Conservation (phyloP, 192 early-diverging fungal species). For the Coemansia sp. region DNA sequence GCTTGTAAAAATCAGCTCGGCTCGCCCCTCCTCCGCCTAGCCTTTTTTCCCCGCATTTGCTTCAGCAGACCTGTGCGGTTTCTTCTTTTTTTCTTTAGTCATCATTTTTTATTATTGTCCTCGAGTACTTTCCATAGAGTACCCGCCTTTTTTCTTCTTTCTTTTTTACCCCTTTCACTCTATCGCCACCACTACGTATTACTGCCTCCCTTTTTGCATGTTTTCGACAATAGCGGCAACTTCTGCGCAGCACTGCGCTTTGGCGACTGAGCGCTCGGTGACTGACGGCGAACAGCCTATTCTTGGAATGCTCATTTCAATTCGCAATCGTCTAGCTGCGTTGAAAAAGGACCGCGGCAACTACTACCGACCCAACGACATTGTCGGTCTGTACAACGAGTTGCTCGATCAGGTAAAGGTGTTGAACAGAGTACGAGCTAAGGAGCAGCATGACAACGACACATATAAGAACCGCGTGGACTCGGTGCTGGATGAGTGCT, state of each 20-base stretch:
- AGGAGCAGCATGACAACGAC: conserved; percentile 58
- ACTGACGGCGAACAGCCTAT: conserved; percentile 63
- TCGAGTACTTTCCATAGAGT: background rate
- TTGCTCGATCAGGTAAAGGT: conserved; percentile 55
- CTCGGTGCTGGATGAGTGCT: conserved; percentile 75
- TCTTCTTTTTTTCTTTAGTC: background rate
- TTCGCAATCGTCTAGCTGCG: conserved; percentile 71
- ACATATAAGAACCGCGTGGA: conserved; percentile 67
- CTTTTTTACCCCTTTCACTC: background rate
- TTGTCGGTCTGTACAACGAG: conserved; percentile 68
- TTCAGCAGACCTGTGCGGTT: background rate
- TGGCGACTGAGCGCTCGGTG: conserved; percentile 31
- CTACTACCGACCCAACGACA: conserved; percentile 67
- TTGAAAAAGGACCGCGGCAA: conserved; percentile 76
- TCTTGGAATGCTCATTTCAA: conserved; percentile 67
- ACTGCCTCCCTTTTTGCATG: conserved; percentile 20
- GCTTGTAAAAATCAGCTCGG: background rate
- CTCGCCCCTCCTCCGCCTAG: conserved; percentile 3
- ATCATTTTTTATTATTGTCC: background rate
- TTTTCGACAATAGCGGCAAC: conserved; percentile 36
- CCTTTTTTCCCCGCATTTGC: background rate
- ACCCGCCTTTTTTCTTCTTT: background rate
- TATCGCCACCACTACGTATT: background rate
- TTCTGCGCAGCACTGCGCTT: background rate
- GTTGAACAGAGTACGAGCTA: conserved; percentile 53